Conservation (phyloP, 169 alveolate genomes). For the Amoebophrya sp. region DNA sequence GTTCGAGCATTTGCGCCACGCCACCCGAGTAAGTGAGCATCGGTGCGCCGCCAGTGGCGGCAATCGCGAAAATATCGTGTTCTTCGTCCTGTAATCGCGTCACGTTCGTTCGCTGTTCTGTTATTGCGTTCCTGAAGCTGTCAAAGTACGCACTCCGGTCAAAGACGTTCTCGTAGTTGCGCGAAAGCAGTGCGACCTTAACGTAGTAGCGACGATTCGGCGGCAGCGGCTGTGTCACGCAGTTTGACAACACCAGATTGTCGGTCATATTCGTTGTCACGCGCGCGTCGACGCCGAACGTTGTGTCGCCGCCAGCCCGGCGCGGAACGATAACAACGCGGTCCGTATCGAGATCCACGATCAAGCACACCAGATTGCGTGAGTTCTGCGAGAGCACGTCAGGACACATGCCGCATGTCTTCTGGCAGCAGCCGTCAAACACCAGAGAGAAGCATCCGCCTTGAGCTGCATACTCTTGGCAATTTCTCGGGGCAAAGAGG, state of each 20-base stretch:
- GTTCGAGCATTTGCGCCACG: background rate
- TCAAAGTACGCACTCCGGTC: background rate
- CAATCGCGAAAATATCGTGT: slow-evolving; percentile 10
- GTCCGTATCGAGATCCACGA: background rate
- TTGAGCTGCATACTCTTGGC: background rate
- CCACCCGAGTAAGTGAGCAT: slow-evolving; percentile 9
- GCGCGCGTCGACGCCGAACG: background rate
- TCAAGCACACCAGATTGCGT: background rate
- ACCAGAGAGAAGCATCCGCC: slow-evolving; percentile 1
- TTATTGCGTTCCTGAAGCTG: background rate
- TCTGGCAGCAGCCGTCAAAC: background rate
- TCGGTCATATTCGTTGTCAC: background rate
- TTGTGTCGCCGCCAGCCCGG: background rate
- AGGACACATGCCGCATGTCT: slow-evolving; percentile 14
- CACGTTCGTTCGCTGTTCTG: background rate
- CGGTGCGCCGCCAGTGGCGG: slow-evolving; percentile 15
- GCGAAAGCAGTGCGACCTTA: background rate
- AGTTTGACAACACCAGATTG: background rate
- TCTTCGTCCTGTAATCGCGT: background rate
- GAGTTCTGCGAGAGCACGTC: background rate
- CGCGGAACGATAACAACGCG: background rate
- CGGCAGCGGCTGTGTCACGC: background rate
- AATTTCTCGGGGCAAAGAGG: background rate
- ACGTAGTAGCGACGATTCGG: background rate
- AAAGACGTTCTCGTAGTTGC: background rate